Evolutionary conservation across 2,329 filamentous ascomycete species (phyloP).

Genomic region (Ampelomyces quisqualis): DNA sequence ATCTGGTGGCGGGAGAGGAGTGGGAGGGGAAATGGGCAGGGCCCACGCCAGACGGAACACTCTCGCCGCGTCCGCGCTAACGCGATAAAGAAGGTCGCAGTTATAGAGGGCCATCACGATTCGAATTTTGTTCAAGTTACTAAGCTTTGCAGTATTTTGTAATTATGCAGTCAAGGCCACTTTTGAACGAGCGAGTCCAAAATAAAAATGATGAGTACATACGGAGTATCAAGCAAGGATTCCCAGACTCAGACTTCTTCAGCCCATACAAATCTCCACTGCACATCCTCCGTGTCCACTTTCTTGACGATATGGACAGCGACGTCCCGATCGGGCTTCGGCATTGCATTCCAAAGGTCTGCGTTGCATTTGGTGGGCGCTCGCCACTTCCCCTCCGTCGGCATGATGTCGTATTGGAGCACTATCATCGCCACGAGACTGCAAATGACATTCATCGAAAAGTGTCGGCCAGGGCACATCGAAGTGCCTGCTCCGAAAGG

Average conservation of each 20-base stretch:
- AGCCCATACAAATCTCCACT: slow-evolving; percentile 29
- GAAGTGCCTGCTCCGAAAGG: slow-evolving; percentile 40
- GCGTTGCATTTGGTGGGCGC: slow-evolving; percentile 26
- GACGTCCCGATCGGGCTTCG: slow-evolving; percentile 32
- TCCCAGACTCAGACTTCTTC: too few relatives aligned
- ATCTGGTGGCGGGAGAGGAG: slow-evolving; percentile 3
- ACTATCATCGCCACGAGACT: slow-evolving; percentile 37
- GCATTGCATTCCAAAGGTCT: slow-evolving; percentile 38
- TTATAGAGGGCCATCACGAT: not conserved
- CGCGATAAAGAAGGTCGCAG: not conserved
- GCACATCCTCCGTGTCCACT: slow-evolving; percentile 1
- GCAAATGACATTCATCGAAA: slow-evolving; percentile 40
- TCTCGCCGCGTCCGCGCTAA: not conserved
- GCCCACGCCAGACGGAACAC: slow-evolving; percentile 1
- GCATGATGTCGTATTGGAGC: slow-evolving; percentile 36
- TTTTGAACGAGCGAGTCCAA: too few relatives aligned
- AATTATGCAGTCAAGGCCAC: not conserved
- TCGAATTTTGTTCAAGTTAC: not conserved
- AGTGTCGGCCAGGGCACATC: slow-evolving; percentile 44
- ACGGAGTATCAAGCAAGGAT: too few relatives aligned
- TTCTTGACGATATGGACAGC: slow-evolving; percentile 15
- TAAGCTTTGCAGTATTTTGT: not conserved
- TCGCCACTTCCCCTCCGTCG: slow-evolving; percentile 21
- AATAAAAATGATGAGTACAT: too few relatives aligned
- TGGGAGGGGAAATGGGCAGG: slow-evolving; percentile 6